Percentiles rank a stretch among this genome's conserved stretches.
These are phyloP conservation scores for Calonectria honghensis DNA, from an alignment of 2,329 filamentous ascomycete genomes.

Conservation along the genomic window DNA sequence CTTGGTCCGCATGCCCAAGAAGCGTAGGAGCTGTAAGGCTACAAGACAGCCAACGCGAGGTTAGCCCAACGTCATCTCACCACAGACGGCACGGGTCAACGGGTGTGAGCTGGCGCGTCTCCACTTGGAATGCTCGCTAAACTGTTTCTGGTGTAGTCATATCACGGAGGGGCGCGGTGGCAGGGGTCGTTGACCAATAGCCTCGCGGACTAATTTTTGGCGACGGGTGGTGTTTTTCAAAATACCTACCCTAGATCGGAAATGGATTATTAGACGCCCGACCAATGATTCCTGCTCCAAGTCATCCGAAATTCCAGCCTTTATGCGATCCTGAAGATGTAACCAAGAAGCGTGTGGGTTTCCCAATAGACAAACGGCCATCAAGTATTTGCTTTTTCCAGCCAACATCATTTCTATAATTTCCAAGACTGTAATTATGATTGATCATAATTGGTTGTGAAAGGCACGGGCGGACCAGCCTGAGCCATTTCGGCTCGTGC, in stretches of 20 bases:
- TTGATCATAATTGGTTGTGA: too few species aligned
- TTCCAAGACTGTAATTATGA: too few species aligned
- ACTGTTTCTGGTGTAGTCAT: not conserved
- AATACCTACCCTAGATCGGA: not conserved
- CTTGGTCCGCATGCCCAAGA: not conserved
- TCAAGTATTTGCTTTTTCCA: not conserved
- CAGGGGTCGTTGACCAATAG: not conserved
- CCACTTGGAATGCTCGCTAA: not conserved
- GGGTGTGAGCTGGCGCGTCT: not conserved
- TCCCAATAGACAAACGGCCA: not conserved
- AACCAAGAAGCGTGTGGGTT: not conserved
- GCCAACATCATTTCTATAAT: too few species aligned
- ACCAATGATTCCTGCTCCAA: too few species aligned
- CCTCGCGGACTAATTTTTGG: not conserved
- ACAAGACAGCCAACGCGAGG: not conserved
- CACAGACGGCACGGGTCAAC: not conserved
- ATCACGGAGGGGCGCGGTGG: not conserved
- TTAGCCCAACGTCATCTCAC: not conserved
- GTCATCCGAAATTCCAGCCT: too few species aligned
- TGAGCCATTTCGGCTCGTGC: too few species aligned
- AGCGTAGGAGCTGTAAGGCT: not conserved
- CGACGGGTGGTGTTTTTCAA: not conserved
- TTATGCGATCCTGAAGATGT: too few species aligned
- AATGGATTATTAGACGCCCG: not conserved
- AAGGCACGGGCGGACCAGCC: too few species aligned